Evolutionary conservation across 2,329 filamentous ascomycete genomes (phyloP).

Genomic region (Phyllosticta citriasiana): DNA sequence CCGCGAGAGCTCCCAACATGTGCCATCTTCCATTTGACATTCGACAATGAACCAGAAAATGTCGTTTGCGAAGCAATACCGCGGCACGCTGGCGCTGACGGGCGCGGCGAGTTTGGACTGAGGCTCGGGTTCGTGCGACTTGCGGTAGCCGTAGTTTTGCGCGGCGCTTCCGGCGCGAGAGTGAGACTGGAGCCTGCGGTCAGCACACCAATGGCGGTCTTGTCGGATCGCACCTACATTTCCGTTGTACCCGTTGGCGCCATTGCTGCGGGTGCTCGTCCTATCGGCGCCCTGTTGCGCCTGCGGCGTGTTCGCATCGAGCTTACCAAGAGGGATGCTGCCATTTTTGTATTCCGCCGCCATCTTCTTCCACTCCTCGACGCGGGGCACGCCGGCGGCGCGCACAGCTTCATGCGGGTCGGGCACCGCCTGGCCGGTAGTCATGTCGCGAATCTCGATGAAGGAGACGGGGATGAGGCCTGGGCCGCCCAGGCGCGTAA

Average conservation of each 20-base stretch:
- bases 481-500: slow-evolving; percentile 87
- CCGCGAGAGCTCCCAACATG: slow-evolving; percentile 84
- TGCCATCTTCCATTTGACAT: slow-evolving; percentile 77
- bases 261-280: slow-evolving; percentile 60
- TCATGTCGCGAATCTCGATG: slow-evolving; percentile 92
- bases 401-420: slow-evolving; percentile 79
- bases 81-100: slow-evolving; percentile 72
- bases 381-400: slow-evolving; percentile 80
- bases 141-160: slow-evolving; percentile 2
- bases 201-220: slow-evolving; percentile 34
- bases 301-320: slow-evolving; percentile 48
- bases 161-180: slow-evolving; percentile 12
- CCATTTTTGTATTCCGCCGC: slow-evolving; percentile 98
- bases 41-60: slow-evolving; percentile 99
- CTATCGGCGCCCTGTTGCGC: slow-evolving; percentile 56
- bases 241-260: slow-evolving; percentile 25
- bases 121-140: slow-evolving; percentile 2
- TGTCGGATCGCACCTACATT: slow-evolving; percentile 27
- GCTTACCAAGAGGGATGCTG: slow-evolving; percentile 91
- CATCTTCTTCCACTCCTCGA: slow-evolving; percentile 99
- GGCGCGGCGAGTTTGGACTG: slow-evolving; percentile 56
- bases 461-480: slow-evolving; percentile 94
- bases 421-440: slow-evolving; percentile 67
- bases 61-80: slow-evolving; percentile 92
- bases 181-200: slow-evolving; percentile 11